Evolutionary conservation across 805 yeast genomes (phyloP), one percentile per base, ranked within the genome.

Genomic region (Lipomyces kockii): DNA sequence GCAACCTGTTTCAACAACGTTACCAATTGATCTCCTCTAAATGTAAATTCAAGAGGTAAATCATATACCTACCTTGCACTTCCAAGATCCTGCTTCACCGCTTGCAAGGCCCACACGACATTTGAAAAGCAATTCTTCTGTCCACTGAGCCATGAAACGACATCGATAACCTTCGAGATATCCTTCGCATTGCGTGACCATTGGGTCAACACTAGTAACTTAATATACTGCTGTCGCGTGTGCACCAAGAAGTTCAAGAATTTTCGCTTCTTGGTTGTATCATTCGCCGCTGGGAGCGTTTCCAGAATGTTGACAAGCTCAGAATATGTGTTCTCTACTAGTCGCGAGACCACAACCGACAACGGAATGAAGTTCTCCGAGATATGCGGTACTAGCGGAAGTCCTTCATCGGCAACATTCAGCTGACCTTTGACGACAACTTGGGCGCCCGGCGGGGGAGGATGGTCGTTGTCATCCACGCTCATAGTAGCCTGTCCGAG

Each of bases 131-230:
- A 84, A 75, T 84, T 86, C 74, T 91, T 90, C 74, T 92, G 96
- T 60, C 87, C 87, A 69, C 95, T 82, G 53, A 95, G 83, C 95
- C 97, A 95, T 70, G 90, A 89, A 67, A 96, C 85, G 25, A 94
- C 82, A 79, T 95, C 98, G 64, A 95, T 92, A 69, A 93, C 82
- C 62, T 83, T 84, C 57, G 89, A 86, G 67, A 94, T 87, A 61
- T 89, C 91, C 58, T 86, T 83, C 3, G 93, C 83, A 43, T 87
- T 88, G 12, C 86, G 84, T 2, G 92, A 86, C 99, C 99, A 95
- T 78, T 94, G 93, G 62, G 89, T 85, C 52, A 95, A 79, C 2
- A 97, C 97, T 73, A 91, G 92, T 2, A 93, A 77, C 76, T 94
- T 87, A 67, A 93, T 85, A 75, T 89, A 92, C 74, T 93, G 95